phyloP scores from a whole-genome alignment of 768 basidiomycete species.

The Russula dissimulans region DNA sequence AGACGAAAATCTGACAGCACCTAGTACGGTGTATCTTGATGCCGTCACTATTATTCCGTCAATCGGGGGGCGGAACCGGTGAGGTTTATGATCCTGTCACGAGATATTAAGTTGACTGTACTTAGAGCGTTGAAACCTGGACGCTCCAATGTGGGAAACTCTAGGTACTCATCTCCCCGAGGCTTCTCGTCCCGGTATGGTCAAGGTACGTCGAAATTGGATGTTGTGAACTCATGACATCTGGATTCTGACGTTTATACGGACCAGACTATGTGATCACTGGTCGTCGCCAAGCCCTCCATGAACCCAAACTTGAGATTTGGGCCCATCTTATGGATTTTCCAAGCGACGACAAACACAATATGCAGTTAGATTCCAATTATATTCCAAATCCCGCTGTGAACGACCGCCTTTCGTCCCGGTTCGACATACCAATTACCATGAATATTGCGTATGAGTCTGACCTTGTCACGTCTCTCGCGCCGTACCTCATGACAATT shows the following conservation, averaged over 20 bases:
- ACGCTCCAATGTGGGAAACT: not conserved
- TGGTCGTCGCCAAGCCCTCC: not conserved
- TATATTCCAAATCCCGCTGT: slow-evolving; percentile 8
- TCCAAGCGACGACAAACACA: slow-evolving; percentile 6
- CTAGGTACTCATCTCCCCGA: not conserved
- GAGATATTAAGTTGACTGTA: not conserved
- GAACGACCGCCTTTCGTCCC: not conserved
- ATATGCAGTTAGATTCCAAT: slow-evolving; percentile 6
- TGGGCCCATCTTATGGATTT: not conserved
- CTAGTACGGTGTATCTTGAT: not conserved
- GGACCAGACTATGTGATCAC: slow-evolving; percentile 7
- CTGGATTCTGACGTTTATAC: not conserved
- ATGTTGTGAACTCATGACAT: not conserved
- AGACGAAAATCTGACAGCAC: not conserved
- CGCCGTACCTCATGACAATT: not conserved
- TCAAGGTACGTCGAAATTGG: not conserved
- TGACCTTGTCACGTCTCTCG: not conserved
- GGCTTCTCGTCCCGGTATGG: not conserved
- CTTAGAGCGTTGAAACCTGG: not conserved
- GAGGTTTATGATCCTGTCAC: not conserved
- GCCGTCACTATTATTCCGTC: not conserved
- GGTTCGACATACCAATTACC: slow-evolving; percentile 1
- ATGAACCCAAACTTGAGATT: not conserved
- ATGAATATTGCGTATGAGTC: slow-evolving; percentile 1
- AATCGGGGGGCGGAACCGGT: not conserved